Conservation (phyloP, 1,284 basidiomycete genomes). For the Laetiporus sulphureus region DNA sequence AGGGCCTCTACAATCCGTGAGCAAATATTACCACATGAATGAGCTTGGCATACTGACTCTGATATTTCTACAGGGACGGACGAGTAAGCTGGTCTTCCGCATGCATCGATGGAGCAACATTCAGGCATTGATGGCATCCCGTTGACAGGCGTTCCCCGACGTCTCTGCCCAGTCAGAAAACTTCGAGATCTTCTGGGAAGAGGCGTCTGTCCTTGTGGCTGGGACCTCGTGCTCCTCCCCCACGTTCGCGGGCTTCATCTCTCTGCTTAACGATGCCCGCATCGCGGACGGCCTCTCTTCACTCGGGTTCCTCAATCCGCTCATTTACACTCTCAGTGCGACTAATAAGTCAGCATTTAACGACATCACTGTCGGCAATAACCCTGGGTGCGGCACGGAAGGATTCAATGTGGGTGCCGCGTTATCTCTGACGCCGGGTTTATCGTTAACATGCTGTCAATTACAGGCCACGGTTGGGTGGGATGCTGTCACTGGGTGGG, state of each 20-base stretch:
- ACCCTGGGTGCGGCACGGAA: conserved; percentile 24
- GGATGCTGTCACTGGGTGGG: conserved; percentile 32
- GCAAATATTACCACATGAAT: too few relatives aligned
- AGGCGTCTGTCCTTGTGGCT: conserved; percentile 25
- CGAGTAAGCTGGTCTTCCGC: too few relatives aligned
- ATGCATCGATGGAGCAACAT: too few relatives aligned
- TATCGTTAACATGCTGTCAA: background rate
- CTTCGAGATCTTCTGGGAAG: conserved; percentile 24
- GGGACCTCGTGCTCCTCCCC: conserved; percentile 53
- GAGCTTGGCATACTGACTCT: too few relatives aligned
- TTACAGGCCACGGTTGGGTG: conserved; percentile 24
- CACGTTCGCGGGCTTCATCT: conserved; percentile 42
- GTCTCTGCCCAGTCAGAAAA: conserved; percentile 33
- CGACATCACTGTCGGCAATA: conserved; percentile 34
- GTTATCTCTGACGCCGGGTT: background rate
- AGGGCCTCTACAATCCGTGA: conserved; percentile 53
- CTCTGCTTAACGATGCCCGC: conserved; percentile 50
- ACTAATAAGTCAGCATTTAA: conserved; percentile 29
- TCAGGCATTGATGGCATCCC: too few relatives aligned
- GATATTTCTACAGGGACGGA: conserved; percentile 6
- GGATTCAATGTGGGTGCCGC: conserved; percentile 24
- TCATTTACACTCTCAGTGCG: conserved; percentile 28
- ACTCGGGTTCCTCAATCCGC: conserved; percentile 47
- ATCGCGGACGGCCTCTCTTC: conserved; percentile 32
- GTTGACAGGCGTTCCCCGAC: conserved; percentile 29